Conservation (phyloP, 2,329 filamentous ascomycete genomes). For the Pyrenophora graminea region DNA sequence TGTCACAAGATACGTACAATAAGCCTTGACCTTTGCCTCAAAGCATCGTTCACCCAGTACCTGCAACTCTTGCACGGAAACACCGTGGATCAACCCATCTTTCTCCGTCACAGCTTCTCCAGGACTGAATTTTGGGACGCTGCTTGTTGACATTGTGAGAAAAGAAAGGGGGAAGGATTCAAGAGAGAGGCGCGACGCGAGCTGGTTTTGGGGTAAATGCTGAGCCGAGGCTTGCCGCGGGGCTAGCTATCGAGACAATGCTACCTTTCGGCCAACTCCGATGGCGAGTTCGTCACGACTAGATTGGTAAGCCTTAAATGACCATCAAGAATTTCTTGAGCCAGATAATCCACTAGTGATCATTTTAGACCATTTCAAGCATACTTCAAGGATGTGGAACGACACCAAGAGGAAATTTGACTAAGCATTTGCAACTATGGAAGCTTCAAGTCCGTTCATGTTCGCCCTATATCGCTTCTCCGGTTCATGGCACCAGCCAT, state of each 20-base stretch:
- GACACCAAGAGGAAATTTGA: too few relatives aligned
- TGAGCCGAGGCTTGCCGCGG: conserved; percentile 20
- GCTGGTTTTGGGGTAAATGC: conserved; percentile 16
- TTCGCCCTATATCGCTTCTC: background rate
- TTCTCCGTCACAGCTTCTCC: conserved; percentile 39
- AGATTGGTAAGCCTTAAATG: too few relatives aligned
- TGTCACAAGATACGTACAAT: conserved; percentile 62
- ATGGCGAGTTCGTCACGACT: background rate
- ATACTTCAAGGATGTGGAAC: too few relatives aligned
- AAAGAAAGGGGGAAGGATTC: conserved; percentile 26
- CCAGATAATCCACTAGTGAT: too few relatives aligned
- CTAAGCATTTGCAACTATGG: too few relatives aligned
- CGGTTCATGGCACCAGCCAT: conserved; percentile 1
- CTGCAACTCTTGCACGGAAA: conserved; percentile 68
- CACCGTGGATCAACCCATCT: conserved; percentile 52
- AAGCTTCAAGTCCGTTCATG: background rate
- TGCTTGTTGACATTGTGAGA: conserved; percentile 40
- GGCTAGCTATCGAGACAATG: conserved; percentile 21
- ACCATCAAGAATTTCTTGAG: background rate
- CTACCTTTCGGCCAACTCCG: conserved; percentile 18
- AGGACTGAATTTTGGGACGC: conserved; percentile 33
- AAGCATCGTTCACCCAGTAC: conserved; percentile 65
- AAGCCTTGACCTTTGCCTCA: conserved; percentile 76
- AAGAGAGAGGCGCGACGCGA: conserved; percentile 19
- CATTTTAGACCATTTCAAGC: too few relatives aligned